Base-by-base conservation (phyloP, 2,329 filamentous ascomycete species). In the Leptographium lundbergii region DNA sequence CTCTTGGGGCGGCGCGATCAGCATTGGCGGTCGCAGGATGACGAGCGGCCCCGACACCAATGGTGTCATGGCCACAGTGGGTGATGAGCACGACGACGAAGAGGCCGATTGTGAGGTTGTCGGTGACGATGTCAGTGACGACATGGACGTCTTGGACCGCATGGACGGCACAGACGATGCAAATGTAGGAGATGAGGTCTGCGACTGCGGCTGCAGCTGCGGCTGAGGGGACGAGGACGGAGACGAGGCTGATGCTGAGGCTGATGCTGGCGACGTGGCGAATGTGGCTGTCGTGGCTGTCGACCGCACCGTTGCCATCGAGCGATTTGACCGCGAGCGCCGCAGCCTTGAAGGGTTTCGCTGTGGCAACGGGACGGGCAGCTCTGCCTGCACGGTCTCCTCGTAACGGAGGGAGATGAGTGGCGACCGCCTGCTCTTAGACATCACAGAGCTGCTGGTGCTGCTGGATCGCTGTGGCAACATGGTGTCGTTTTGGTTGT, bases 341-440 rank as follows among this genome's bases (percentile, higher is more conserved):
- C 65, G 17, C 54, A 57, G 50, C 62, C 70, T 72, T 61, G 69
- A 68, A 63, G 69, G 72, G 67, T 70, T 74, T 66, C 73, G 72
- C 62, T 77, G 74, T 57, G 69, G 67, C 60, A 81, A 69, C 53
- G 77, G 77, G 63, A 83, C 80, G 42, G 82, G 82, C 61, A 79
- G 79, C 68, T 80, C 77, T 54, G 79, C 79, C 65, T 79, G 76
- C 56, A 77, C 71, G 42, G 80, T 81, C 69, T 84, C 77, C 67
- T 86, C 82, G 71, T 86, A 85, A 60, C 80, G 78, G 59, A 85
- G 66, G 54, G 76, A 77, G 60, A 84, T 74, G 64, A 84, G 68
- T 63, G 69, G 71, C 50, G 73, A 70, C 64, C 81, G 65, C 61
- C 70, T 67, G 42, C 42, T 45, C 42, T 22, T 45, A 19, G 42